Conservation (phyloP, 2,329 filamentous ascomycete species). For the Tympanopsis confertula region DNA sequence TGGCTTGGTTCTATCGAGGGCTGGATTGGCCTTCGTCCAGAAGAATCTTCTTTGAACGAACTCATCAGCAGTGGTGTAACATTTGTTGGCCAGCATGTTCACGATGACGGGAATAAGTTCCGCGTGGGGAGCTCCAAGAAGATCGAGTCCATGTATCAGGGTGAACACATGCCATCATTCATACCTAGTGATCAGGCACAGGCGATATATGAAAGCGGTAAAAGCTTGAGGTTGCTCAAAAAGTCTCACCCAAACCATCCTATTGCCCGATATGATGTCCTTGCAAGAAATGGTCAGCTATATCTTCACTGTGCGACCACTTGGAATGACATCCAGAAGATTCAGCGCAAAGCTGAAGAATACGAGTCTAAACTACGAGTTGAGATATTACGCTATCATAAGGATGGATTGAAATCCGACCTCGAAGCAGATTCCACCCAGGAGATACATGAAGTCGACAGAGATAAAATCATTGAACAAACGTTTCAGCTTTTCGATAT, state of each 20-base stretch:
- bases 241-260: background rate
- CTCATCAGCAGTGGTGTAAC: background rate
- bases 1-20: background rate
- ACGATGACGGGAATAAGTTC: no score
- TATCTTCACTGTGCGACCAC: slow-evolving; percentile 1
- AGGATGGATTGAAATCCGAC: slow-evolving; percentile 3
- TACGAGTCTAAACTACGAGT: slow-evolving; percentile 7
- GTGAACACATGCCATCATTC: background rate
- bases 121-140: no score
- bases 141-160: slow-evolving; percentile 2
- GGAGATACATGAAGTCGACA: no score
- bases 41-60: background rate
- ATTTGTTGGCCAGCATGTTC: no score
- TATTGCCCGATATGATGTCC: slow-evolving; percentile 3
- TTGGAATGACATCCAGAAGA: slow-evolving; percentile 5
- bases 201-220: background rate
- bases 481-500: no score
- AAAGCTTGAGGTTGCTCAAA: background rate
- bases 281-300: slow-evolving; percentile 4
- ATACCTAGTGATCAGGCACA: background rate
- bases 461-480: no score
- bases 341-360: slow-evolving; percentile 7
- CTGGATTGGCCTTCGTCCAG: slow-evolving; percentile 1
- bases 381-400: slow-evolving; percentile 7
- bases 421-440: no score